Conservation (phyloP, 2,329 filamentous ascomycete genomes). For the Alternaria burnsii region DNA sequence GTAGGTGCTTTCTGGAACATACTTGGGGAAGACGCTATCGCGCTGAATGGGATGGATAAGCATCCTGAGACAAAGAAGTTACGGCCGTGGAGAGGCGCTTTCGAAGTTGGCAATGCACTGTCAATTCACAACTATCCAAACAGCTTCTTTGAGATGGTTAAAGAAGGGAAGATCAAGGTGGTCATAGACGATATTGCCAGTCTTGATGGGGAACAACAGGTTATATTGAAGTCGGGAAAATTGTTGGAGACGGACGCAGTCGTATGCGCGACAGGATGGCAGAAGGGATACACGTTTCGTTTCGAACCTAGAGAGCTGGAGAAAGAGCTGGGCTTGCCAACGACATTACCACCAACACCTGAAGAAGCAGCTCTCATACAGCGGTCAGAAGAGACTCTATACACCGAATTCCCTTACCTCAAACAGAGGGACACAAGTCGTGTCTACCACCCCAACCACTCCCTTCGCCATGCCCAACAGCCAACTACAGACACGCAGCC, state of each 20-base stretch:
- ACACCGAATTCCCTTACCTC: conserved; percentile 26
- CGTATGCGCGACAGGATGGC: conserved; percentile 67
- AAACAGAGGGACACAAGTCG: conserved; percentile 27
- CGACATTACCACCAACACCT: conserved; percentile 33
- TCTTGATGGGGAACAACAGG: conserved; percentile 53
- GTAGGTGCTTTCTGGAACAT: conserved; percentile 66
- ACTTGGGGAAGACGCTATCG: conserved; percentile 63
- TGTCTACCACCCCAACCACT: conserved; percentile 28
- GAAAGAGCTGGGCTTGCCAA: conserved; percentile 59
- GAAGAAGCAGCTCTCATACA: conserved; percentile 51
- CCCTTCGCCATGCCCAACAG: conserved; percentile 23
- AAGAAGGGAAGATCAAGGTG: conserved; percentile 62
- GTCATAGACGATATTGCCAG: conserved; percentile 64
- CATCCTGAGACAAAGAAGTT: conserved; percentile 54
- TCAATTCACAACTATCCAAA: conserved; percentile 69
- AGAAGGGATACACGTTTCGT: conserved; percentile 58
- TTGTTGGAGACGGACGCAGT: conserved; percentile 60
- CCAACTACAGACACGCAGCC: conserved; percentile 26
- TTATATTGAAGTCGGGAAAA: conserved; percentile 60
- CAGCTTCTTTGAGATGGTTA: conserved; percentile 66
- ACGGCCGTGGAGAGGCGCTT: conserved; percentile 53
- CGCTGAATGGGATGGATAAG: conserved; percentile 57
- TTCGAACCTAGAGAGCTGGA: conserved; percentile 57
- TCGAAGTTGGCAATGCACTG: conserved; percentile 65
- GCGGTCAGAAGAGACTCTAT: conserved; percentile 24